These are phyloP conservation scores for Chlorella variabilis DNA, from an alignment of 163 green algal species.

Conservation along the genomic window DNA sequence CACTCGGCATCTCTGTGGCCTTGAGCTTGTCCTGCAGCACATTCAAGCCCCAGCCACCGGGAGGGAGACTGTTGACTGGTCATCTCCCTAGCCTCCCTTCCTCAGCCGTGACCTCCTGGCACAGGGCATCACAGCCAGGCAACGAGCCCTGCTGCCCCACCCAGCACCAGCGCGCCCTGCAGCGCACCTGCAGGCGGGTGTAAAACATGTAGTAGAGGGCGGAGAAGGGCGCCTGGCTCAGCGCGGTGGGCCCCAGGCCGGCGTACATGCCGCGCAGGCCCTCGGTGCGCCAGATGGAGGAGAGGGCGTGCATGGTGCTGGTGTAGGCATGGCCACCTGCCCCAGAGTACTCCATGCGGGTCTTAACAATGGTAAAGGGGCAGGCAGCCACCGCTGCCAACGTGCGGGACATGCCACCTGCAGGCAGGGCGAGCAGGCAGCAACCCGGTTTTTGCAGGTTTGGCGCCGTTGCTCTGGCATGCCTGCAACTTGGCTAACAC, in stretches of 20 bases:
- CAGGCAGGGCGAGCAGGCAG: too few relatives aligned
- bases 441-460: too few relatives aligned
- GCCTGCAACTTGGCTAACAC: too few relatives aligned
- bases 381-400: constrained; percentile 75
- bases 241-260: constrained; percentile 82
- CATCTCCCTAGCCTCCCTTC: background rate
- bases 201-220: constrained; percentile 95
- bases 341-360: constrained; percentile 84
- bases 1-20: constrained; percentile 5
- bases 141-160: too few relatives aligned
- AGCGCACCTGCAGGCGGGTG: constrained; percentile 49
- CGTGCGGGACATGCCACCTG: constrained; percentile 73
- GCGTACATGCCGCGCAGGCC: constrained; percentile 80
- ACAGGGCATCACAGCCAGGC: too few relatives aligned
- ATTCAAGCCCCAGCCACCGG: background rate
- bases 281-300: constrained; percentile 69
- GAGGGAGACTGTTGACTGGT: background rate
- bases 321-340: constrained; percentile 51
- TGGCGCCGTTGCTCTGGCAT: too few relatives aligned
- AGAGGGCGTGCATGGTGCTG: constrained; percentile 71
- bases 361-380: constrained; percentile 92
- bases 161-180: background rate
- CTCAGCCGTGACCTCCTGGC: too few relatives aligned
- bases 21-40: constrained; percentile 25
- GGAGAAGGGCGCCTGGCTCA: constrained; percentile 90